Percentiles rank a stretch among this genome's conserved stretches.
These are phyloP conservation scores for Quercus agrifolia DNA, from an alignment of 306 rosid genomes.

Conservation along the genomic window DNA sequence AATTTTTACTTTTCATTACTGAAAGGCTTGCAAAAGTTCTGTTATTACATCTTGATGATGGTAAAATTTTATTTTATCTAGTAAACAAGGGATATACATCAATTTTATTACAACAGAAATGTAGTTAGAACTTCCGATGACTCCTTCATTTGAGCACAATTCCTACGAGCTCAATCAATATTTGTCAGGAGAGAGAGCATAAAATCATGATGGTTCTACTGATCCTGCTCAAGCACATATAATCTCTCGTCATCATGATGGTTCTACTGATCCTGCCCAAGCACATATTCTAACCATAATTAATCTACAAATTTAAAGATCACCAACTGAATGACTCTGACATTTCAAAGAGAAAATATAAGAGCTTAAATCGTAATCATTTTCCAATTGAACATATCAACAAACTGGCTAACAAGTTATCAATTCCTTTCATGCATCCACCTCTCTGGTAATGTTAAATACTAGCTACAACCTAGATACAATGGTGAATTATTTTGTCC, in stretches of 20 bases:
- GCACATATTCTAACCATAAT: neutral
- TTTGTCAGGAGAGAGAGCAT: constrained; percentile 4
- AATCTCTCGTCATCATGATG: constrained; percentile 9
- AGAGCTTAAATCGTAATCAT: neutral
- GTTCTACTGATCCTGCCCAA: constrained; percentile 48
- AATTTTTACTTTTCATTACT: neutral
- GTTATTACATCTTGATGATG: neutral
- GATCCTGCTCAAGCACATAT: constrained; percentile 46
- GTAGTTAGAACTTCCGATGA: constrained; percentile 5
- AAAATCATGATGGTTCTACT: constrained; percentile 19
- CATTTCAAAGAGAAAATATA: neutral
- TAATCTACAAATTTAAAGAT: neutral
- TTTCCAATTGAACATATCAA: neutral
- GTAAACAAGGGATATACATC: neutral
- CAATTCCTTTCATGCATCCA: neutral
- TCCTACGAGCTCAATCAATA: constrained; percentile 6
- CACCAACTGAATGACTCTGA: neutral
- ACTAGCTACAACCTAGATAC: neutral
- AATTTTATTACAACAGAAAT: neutral
- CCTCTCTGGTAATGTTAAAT: neutral
- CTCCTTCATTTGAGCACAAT: constrained; percentile 13
- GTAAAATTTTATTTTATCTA: neutral
- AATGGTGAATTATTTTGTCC: neutral
- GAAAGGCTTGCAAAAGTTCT: neutral
- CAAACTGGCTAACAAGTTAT: neutral